These are phyloP conservation scores for Chenopodium berlandieri DNA, from an alignment of 148 eudicot genomes.

Conservation along the genomic window DNA sequence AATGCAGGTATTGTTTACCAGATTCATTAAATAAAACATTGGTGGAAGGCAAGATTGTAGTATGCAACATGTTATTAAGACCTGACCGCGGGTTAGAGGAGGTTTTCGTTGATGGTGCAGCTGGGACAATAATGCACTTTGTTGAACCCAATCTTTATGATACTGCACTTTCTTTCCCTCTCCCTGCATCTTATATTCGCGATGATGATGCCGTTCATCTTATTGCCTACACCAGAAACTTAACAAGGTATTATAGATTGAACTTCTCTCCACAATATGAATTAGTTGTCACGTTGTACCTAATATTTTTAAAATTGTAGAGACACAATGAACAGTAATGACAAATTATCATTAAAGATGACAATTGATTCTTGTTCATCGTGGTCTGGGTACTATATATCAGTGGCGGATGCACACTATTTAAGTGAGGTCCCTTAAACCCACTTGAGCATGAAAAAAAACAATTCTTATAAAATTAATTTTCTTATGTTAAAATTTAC, in stretches of 20 bases:
- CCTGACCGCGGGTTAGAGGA: not conserved
- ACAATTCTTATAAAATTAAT: too few species aligned
- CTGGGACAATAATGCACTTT: slow-evolving; percentile 32
- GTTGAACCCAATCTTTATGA: not conserved
- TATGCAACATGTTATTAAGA: slow-evolving; percentile 8
- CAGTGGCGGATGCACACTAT: too few species aligned
- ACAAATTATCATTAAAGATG: too few species aligned
- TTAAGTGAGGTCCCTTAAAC: too few species aligned
- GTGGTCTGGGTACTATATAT: too few species aligned
- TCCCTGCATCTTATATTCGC: slow-evolving; percentile 31
- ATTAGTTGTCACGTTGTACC: too few species aligned
- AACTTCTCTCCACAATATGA: too few species aligned
- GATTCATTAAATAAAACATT: slow-evolving; percentile 22
- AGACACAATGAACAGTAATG: too few species aligned
- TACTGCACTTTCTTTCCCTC: not conserved
- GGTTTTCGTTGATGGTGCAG: slow-evolving; percentile 27
- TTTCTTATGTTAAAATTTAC: too few species aligned
- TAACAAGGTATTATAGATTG: slow-evolving; percentile 20
- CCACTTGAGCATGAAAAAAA: too few species aligned
- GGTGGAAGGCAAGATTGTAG: slow-evolving; percentile 32
- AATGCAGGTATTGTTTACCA: slow-evolving; percentile 16
- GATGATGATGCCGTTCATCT: slow-evolving; percentile 21
- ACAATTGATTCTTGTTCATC: too few species aligned
- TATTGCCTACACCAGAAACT: slow-evolving; percentile 23
- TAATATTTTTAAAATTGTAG: too few species aligned